phyloP scores from a whole-genome alignment of 2,329 filamentous ascomycete genomes.

The Clonostachys byssicola region DNA sequence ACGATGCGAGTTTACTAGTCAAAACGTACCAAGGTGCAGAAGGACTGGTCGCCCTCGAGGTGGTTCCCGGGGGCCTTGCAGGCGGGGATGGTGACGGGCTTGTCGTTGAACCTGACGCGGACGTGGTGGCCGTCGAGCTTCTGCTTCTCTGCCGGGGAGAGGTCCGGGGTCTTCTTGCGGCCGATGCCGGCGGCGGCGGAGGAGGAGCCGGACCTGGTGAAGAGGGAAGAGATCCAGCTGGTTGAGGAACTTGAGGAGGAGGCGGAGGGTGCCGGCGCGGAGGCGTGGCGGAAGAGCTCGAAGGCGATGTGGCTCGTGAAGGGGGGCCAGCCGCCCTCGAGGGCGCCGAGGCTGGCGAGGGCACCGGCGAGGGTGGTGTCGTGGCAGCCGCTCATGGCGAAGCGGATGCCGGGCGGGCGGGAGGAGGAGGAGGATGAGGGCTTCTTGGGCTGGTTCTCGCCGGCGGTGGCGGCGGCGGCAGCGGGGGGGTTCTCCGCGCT shows the following conservation, averaged over 20 bases:
- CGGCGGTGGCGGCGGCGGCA: constrained; percentile 48
- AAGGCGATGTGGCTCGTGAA: constrained; percentile 91
- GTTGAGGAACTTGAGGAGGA: constrained; percentile 6
- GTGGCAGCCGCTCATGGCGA: constrained; percentile 83
- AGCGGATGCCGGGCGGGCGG: constrained; percentile 44
- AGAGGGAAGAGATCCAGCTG: constrained; percentile 16
- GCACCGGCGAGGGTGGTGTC: constrained; percentile 87
- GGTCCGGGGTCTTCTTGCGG: constrained; percentile 51
- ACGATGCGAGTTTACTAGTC: no score
- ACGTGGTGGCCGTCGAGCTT: constrained; percentile 78
- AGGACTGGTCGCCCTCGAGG: constrained; percentile 77
- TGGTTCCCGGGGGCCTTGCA: constrained; percentile 77
- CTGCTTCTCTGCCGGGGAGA: constrained; percentile 53
- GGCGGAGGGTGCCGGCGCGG: constrained; percentile 12
- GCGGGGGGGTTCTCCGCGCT: constrained; percentile 47
- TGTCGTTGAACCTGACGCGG: constrained; percentile 86
- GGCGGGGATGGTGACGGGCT: constrained; percentile 74
- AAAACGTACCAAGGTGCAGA: constrained; percentile 75
- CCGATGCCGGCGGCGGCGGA: constrained; percentile 45
- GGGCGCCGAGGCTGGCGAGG: constrained; percentile 75
- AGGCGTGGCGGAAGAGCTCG: constrained; percentile 71
- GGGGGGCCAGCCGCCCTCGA: constrained; percentile 76
- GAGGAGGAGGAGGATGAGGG: no score
- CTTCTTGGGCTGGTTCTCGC: constrained; percentile 34
- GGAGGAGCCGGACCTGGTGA: constrained; percentile 10